Evolutionary conservation across 495 filamentous ascomycete genomes (phyloP).

Genomic region (Neurospora pannonica): DNA sequence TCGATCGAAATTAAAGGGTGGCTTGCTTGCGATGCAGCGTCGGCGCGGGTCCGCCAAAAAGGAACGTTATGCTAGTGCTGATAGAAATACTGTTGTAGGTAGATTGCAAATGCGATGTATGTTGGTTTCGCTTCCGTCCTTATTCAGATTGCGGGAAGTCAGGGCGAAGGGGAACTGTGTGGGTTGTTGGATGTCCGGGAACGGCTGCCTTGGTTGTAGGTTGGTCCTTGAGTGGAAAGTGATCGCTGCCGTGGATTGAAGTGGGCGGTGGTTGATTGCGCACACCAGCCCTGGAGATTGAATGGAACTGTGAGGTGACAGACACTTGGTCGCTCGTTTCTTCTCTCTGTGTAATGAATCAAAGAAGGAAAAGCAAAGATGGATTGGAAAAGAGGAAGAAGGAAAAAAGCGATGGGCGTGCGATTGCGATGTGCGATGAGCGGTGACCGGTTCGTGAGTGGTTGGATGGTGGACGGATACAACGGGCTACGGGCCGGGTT

Average conservation of each 20-base stretch:
- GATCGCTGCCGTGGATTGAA: not conserved
- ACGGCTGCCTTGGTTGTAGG: not conserved
- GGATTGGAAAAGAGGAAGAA: not conserved
- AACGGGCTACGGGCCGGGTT: not conserved
- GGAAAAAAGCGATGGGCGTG: not conserved
- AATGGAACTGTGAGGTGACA: not conserved
- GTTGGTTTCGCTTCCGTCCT: not conserved
- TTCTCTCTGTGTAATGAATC: not conserved
- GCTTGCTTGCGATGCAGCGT: not conserved
- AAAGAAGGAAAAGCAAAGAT: not conserved
- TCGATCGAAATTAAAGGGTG: not conserved
- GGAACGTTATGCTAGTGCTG: not conserved
- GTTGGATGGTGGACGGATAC: not conserved
- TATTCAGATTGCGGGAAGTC: not conserved
- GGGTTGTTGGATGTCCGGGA: not conserved
- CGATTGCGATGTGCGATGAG: not conserved
- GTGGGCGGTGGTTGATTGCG: not conserved
- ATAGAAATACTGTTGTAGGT: not conserved
- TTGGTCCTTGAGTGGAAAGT: not conserved
- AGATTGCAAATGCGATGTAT: not conserved
- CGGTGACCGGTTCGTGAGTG: not conserved
- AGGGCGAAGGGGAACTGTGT: not conserved
- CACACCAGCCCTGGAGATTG: not conserved
- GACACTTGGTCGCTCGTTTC: not conserved
- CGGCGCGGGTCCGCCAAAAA: not conserved